Evolutionary conservation across 768 basidiomycete genomes (phyloP).

Genomic region (Mycena olivaceomarginata): DNA sequence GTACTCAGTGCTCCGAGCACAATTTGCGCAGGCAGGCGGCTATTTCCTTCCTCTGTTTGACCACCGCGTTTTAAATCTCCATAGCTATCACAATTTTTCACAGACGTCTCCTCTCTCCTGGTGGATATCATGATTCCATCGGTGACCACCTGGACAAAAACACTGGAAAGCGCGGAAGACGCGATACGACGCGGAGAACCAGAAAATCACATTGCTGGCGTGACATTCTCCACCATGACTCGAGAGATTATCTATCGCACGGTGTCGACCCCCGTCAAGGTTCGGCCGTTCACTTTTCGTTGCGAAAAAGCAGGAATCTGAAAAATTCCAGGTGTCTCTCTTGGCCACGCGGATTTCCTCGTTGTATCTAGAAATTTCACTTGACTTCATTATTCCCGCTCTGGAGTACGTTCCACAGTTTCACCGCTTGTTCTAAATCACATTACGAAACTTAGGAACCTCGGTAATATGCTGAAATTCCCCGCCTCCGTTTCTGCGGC

Average conservation of each 20-base stretch:
- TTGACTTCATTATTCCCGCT: conserved; percentile 2
- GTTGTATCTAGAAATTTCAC: not conserved
- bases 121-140: conserved; percentile 2
- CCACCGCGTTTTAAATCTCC: no score
- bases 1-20: not conserved
- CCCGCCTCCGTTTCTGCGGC: not conserved
- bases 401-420: not conserved
- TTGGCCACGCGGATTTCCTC: not conserved
- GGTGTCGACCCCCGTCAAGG: not conserved
- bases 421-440: not conserved
- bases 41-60: no score
- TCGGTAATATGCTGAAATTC: not conserved
- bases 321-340: not conserved
- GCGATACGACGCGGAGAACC: not conserved
- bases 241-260: not conserved
- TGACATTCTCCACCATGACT: not conserved
- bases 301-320: no score
- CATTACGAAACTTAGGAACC: not conserved
- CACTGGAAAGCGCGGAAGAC: not conserved
- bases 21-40: not conserved
- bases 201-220: not conserved
- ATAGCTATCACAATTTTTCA: conserved; percentile 6
- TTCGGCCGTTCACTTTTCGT: not conserved
- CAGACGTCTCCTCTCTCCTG: not conserved
- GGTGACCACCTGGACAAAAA: not conserved